A percentile compares a stretch with the other conserved stretches of the same genome.
Conservation (phyloP, 2,329 filamentous ascomycete species). For the Trichoderma asperellum region DNA sequence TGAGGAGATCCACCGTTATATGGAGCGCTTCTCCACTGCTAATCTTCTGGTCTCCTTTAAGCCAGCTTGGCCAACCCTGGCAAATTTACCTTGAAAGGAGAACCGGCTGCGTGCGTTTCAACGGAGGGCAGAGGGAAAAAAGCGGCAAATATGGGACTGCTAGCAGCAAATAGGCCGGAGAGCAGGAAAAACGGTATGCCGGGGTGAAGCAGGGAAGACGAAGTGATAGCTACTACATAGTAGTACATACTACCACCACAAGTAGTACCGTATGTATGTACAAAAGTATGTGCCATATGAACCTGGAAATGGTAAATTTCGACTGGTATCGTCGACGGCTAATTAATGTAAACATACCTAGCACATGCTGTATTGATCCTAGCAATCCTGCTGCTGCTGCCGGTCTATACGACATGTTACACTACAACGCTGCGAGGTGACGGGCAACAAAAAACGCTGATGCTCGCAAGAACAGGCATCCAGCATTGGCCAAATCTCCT, state of each 20-base stretch:
- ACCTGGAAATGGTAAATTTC: not conserved
- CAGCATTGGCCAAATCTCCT: constrained; percentile 8
- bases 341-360: not conserved
- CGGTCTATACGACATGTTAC: not conserved
- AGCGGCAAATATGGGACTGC: not conserved
- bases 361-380: not conserved
- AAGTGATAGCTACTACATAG: not conserved
- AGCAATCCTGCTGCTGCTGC: not conserved
- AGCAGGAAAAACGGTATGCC: constrained; percentile 1
- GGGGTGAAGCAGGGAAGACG: not conserved
- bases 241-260: no score
- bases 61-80: not conserved
- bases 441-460: not conserved
- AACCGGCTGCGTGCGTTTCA: constrained; percentile 9
- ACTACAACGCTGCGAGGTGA: not conserved
- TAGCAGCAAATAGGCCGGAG: not conserved
- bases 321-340: not conserved
- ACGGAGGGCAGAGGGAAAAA: not conserved
- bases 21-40: constrained; percentile 15
- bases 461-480: not conserved
- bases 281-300: not conserved
- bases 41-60: constrained; percentile 20
- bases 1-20: constrained; percentile 18
- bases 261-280: no score
- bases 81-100: constrained; percentile 14